Evolutionary conservation across 352 stramenopile species (phyloP).

Genomic region (Thalassiosira hispida): DNA sequence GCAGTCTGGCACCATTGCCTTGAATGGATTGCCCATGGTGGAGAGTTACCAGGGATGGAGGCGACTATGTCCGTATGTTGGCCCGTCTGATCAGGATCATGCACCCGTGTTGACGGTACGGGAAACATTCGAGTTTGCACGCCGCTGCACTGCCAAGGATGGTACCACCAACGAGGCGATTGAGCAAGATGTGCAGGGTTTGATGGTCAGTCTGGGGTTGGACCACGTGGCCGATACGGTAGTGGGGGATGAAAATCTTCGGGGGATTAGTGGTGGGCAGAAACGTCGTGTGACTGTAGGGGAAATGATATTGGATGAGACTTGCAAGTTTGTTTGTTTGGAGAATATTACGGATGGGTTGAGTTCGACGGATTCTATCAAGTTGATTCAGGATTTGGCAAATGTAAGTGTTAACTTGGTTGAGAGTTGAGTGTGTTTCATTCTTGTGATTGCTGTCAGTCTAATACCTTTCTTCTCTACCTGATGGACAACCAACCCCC

Average conservation of each 20-base stretch:
- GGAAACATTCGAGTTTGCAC: constrained; percentile 86
- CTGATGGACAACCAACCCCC: not conserved
- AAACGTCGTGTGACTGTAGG: constrained; percentile 61
- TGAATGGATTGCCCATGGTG: constrained; percentile 47
- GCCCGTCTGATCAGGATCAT: constrained; percentile 32
- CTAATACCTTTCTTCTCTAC: not conserved
- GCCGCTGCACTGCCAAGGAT: constrained; percentile 65
- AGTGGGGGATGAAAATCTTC: constrained; percentile 89
- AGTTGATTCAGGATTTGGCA: constrained; percentile 36
- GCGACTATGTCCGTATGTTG: constrained; percentile 46
- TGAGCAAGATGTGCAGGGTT: constrained; percentile 28
- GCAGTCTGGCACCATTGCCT: constrained; percentile 21
- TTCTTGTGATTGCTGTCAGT: not conserved
- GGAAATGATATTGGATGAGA: constrained; percentile 42
- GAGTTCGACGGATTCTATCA: constrained; percentile 33
- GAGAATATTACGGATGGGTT: constrained; percentile 59
- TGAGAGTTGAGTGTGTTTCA: not conserved
- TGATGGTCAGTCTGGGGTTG: constrained; percentile 57
- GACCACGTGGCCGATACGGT: constrained; percentile 70
- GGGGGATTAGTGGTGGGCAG: constrained; percentile 89
- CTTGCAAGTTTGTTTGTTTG: constrained; percentile 36
- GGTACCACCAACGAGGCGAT: constrained; percentile 9
- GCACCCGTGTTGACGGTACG: constrained; percentile 81
- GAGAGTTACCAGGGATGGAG: constrained; percentile 47
- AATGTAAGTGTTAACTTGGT: constrained; percentile 1